Evolutionary conservation across 495 filamentous ascomycete species (phyloP), one percentile per base, ranked within the genome.

Genomic region (Rhizodiscina lignyota): DNA sequence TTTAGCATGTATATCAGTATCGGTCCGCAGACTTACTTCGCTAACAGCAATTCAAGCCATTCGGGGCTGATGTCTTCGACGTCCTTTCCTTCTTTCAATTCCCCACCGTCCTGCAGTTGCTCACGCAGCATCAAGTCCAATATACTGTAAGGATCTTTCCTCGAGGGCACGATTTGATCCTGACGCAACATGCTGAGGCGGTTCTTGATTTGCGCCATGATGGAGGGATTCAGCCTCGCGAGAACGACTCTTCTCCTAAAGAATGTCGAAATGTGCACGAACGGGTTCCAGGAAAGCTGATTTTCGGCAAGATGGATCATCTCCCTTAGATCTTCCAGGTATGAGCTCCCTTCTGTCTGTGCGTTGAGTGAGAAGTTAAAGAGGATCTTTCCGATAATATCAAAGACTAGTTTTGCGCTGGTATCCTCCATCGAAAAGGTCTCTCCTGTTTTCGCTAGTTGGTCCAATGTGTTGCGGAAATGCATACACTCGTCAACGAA

Each of bases 111-210:
- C 12, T 44, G 15, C 4, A 42, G 5, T 6, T 24, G 35, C 3
- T 48, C 42, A 10, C 42, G 38, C 0, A 48, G 21, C 10, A 45
- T n/a, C 15, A 44, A 34, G 18, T 48, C 41, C 12, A 41, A 10
- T 23, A 48, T 48, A 12, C 17, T 27, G 2, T 43, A 34, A 13
- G 26, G 33, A 13, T 22, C 21, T 39, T 41, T 44, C 17, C 37
- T 26, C 15, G 21, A 37, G 6, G 42, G n/a, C 19, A 36, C 28
- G 4, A 37, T 16, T 5, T 47, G 29, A 6, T 40, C 36, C 13
- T 21, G 6, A 18, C 34, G 10, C 13, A 44, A 12, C 2, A 21
- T 18, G 11, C 24, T 29, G 21, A 39, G 37, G 24, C 44, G 17
- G 5, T 47, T 37, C 6, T 27, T 27, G 21, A 47, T 38, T 31